A percentile compares a stretch with the other conserved stretches of the same genome.
Evolutionary conservation across 805 yeast genomes (phyloP).

Genomic region (Saccharomycopsis fibuligera): DNA sequence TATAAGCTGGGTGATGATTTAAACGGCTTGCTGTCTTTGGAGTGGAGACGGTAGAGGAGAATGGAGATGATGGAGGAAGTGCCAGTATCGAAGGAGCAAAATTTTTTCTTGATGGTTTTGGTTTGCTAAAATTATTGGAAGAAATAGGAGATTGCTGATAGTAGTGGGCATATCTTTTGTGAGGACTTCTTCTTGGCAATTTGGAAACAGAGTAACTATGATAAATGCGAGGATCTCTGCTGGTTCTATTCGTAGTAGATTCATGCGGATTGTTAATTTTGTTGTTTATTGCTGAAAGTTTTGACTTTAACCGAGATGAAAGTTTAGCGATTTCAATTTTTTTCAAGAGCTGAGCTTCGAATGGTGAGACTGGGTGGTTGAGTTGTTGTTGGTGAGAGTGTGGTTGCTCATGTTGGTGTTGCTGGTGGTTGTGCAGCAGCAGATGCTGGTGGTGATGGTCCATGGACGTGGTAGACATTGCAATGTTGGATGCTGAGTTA

Average conservation of each 20-base stretch:
- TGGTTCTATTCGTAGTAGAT: neutral
- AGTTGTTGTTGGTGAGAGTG: neutral
- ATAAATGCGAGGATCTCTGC: neutral
- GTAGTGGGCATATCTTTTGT: neutral
- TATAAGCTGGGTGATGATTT: too few relatives aligned
- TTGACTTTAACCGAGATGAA: constrained; percentile 20
- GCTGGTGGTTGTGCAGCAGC: too few relatives aligned
- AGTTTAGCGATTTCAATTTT: constrained; percentile 21
- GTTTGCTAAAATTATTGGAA: too few relatives aligned
- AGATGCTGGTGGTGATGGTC: too few relatives aligned
- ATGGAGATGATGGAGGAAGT: constrained; percentile 1
- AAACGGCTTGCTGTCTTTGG: constrained; percentile 2
- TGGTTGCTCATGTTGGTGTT: too few relatives aligned
- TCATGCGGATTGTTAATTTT: neutral
- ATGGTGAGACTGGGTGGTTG: neutral
- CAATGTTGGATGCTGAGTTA: too few relatives aligned
- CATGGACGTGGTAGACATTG: too few relatives aligned
- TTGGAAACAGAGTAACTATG: constrained; percentile 2
- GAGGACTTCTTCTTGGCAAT: constrained; percentile 1
- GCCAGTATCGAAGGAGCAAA: too few relatives aligned
- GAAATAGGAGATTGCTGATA: too few relatives aligned
- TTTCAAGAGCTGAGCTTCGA: constrained; percentile 18
- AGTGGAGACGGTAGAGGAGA: constrained; percentile 2
- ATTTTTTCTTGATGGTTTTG: neutral
- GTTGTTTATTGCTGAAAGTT: constrained; percentile 13